Conservation (phyloP, 345 rosid genomes). For the Ceriops zippeliana region DNA sequence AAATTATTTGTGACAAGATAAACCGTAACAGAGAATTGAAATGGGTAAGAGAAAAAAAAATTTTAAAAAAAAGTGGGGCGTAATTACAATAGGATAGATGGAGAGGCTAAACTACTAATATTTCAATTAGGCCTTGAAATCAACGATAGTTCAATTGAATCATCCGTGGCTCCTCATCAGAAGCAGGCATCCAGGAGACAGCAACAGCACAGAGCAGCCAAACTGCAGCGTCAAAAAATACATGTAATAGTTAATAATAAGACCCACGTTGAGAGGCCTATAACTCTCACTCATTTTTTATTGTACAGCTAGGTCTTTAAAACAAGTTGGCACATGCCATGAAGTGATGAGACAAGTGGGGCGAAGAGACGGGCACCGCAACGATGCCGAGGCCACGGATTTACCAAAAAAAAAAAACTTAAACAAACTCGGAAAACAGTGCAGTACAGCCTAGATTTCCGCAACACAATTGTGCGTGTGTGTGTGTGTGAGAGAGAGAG, state of each 20-base stretch:
- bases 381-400: not conserved
- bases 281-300: not conserved
- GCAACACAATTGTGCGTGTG: not conserved
- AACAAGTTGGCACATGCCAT: too few species aligned
- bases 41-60: not conserved
- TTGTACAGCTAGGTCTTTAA: too few species aligned
- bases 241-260: too few species aligned
- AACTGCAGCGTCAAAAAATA: slow-evolving; percentile 12
- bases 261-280: not conserved
- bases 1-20: slow-evolving; percentile 5
- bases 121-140: not conserved
- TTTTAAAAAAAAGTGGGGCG: too few species aligned
- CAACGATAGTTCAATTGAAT: not conserved
- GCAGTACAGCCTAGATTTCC: not conserved
- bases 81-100: not conserved
- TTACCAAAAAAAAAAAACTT: not conserved
- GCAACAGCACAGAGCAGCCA: slow-evolving; percentile 37
- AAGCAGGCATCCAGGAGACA: slow-evolving; percentile 33
- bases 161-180: slow-evolving; percentile 2
- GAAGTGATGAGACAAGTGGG: too few species aligned
- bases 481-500: not conserved
- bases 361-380: too few species aligned
- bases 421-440: not conserved
- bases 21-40: not conserved
- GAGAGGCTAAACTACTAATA: too few species aligned